Evolutionary conservation across 2,329 filamentous ascomycete species (phyloP).

Genomic region (Neoscytalidium dimidiatum): DNA sequence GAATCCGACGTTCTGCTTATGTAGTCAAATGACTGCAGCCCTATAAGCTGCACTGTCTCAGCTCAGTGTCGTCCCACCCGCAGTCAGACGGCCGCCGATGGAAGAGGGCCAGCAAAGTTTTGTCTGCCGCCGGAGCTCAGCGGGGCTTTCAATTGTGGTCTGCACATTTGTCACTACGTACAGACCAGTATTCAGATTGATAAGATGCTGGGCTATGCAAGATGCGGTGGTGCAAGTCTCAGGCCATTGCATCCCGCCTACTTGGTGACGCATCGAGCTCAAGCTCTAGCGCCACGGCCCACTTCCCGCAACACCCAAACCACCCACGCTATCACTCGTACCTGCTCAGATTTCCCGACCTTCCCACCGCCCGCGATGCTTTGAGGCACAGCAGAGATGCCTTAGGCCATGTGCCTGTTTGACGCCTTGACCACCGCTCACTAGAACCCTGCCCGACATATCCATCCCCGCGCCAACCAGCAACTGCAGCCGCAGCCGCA

Average conservation of each 20-base stretch:
- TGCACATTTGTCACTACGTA: too few relatives aligned
- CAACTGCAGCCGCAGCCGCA: not conserved
- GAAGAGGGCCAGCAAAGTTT: too few relatives aligned
- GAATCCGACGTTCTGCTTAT: conserved; percentile 10
- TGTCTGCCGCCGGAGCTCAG: too few relatives aligned
- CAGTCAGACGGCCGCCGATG: not conserved
- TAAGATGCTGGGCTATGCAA: too few relatives aligned
- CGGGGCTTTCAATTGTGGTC: too few relatives aligned
- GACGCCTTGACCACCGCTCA: not conserved
- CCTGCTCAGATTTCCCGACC: not conserved
- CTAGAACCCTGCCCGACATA: not conserved
- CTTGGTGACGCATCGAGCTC: not conserved
- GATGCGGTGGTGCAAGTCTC: not conserved
- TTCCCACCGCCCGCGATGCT: not conserved
- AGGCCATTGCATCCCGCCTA: not conserved
- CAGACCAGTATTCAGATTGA: not conserved
- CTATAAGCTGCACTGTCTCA: conserved; percentile 6
- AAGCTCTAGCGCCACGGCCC: not conserved
- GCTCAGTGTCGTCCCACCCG: not conserved
- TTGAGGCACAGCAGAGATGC: not conserved
- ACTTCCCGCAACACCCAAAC: not conserved
- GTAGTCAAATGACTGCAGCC: conserved; percentile 9
- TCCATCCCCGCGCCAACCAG: conserved; percentile 1
- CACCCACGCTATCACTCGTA: not conserved
- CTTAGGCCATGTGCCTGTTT: not conserved